Evolutionary conservation across 1,284 basidiomycete genomes (phyloP).

Genomic region (Amylostereum areolatum): DNA sequence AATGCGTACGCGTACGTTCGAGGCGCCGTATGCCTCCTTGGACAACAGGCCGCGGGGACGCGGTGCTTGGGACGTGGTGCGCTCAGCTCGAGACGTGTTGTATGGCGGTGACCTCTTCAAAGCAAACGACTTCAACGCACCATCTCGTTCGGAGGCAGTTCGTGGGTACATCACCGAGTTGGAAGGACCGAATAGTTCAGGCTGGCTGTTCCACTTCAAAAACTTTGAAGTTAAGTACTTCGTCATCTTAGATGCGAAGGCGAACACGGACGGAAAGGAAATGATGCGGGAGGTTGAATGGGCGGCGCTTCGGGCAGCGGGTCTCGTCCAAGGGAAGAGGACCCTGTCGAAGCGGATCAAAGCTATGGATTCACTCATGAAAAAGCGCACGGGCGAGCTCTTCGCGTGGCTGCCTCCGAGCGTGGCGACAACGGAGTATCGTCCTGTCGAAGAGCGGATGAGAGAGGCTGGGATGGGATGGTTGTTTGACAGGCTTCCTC

Average conservation of each 20-base stretch:
- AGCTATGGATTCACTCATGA: conserved; percentile 15
- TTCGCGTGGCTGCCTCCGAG: conserved; percentile 15
- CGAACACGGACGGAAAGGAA: conserved; percentile 3
- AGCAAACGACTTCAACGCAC: too few relatives aligned
- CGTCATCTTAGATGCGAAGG: conserved; percentile 20
- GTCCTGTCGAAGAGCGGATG: too few relatives aligned
- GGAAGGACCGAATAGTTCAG: neutral
- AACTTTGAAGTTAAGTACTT: conserved; percentile 25
- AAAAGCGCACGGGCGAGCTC: conserved; percentile 10
- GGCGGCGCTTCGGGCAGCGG: conserved; percentile 19
- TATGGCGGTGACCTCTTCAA: conserved; percentile 15
- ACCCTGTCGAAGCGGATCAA: conserved; percentile 5
- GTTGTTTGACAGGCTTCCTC: too few relatives aligned
- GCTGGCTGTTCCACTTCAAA: conserved; percentile 22
- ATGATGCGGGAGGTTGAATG: conserved; percentile 16
- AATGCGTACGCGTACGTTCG: conserved; percentile 17
- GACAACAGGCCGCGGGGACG: neutral
- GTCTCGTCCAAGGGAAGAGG: conserved; percentile 12
- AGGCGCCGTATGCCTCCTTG: conserved; percentile 13
- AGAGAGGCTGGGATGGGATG: too few relatives aligned
- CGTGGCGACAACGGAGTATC: too few relatives aligned
- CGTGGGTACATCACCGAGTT: conserved; percentile 11
- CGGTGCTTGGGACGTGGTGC: conserved; percentile 13
- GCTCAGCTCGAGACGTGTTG: conserved; percentile 15
- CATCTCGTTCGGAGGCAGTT: too few relatives aligned